Percentiles rank a stretch among this genome's conserved stretches.
Conservation (phyloP, 2,329 filamentous ascomycete genomes). For the Aaosphaeria arxii region DNA sequence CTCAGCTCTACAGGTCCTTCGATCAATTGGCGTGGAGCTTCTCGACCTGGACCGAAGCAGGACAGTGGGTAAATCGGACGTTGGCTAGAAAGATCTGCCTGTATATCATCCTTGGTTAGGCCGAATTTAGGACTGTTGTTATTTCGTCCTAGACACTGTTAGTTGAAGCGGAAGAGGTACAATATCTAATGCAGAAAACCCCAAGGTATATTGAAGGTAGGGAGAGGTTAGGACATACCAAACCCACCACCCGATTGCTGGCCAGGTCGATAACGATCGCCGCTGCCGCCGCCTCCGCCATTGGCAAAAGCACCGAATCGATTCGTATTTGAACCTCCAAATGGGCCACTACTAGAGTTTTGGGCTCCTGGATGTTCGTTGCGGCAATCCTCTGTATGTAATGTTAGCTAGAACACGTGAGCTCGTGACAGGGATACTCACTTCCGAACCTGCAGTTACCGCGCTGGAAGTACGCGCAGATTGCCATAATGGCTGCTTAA, state of each 20-base stretch:
- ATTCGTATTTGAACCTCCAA: conserved; percentile 28
- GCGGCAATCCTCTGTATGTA: conserved; percentile 52
- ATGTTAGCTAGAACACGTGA: conserved; percentile 2
- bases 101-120: conserved; percentile 29
- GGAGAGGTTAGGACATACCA: conserved; percentile 1
- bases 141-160: conserved; percentile 12
- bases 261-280: conserved; percentile 31
- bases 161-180: background rate
- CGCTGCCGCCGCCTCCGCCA: conserved; percentile 5
- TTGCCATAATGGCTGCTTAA: conserved; percentile 26
- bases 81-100: conserved; percentile 64
- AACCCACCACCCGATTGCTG: conserved; percentile 31
- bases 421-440: conserved; percentile 32
- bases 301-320: conserved; percentile 55
- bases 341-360: conserved; percentile 22
- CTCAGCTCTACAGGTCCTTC: conserved; percentile 82
- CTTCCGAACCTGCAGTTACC: conserved; percentile 65
- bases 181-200: background rate
- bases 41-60: conserved; percentile 73
- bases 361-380: conserved; percentile 56
- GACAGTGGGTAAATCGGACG: conserved; percentile 83
- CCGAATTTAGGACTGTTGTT: conserved; percentile 17
- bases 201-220: background rate
- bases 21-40: conserved; percentile 79
- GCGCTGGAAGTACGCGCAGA: conserved; percentile 65